Evolutionary conservation across 495 filamentous ascomycete genomes (phyloP), one percentile per base, ranked within the genome.

Genomic region (Penicillium flavigenum): DNA sequence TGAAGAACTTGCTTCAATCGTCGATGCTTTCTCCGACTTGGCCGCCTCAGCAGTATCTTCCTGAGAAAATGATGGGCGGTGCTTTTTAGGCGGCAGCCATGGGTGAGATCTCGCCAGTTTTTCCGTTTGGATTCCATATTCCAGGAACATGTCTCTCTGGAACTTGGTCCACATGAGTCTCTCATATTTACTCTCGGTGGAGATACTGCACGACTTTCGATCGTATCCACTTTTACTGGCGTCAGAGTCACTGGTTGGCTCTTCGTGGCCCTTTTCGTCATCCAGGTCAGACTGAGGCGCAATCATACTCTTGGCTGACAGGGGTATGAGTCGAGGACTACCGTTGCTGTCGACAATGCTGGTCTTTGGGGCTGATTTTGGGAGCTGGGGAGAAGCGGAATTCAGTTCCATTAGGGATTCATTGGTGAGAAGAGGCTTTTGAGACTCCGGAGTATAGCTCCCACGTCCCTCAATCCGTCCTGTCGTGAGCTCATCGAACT

Each of bases 261-360:
- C 32, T 39, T 47, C 17, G 27, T 53, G 24, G 12, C 7, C 1
- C 4, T 12, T 47, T 17, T 51, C 53, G 19, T 34, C 20, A 20
- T 62, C 26, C 12, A 50, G 20, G 8, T 31, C 29, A 9, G 42
- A 9, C 22, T 42, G 42, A 41, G 27, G 24, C n/a, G 6, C 7
- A 45, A 45, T 20, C 26, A 24, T 36, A 11, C 14, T 26, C 19
- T 41, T 54, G 11, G 24, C 41, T 14, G 19, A 38, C 31, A 48
- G 44, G 1, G 39, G 50, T 11, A 59, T 31, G 12, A 66, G 56
- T 38, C 62, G 61, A 20, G 70, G 70, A 43, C 70, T 73, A 22
- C 70, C 70, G 47, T 71, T 70, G 8, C 51, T 45, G 49, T 73
- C 70, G 19, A 73, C 70, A 19, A 71, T 60, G 19, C 51, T 63